Conservation (phyloP, 1,284 basidiomycete species). For the Inonotus hispidus region DNA sequence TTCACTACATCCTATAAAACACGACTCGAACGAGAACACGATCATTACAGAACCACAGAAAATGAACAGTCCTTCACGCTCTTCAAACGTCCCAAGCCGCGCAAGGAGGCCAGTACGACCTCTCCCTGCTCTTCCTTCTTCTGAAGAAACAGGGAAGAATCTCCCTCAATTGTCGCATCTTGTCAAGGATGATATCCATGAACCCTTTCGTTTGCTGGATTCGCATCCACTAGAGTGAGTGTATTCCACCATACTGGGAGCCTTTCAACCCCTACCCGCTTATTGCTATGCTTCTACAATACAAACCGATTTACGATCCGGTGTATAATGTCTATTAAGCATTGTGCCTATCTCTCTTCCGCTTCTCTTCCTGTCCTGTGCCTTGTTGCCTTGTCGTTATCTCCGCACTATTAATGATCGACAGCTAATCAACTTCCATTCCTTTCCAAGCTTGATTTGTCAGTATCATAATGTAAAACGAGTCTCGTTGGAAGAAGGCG, state of each 20-base stretch:
- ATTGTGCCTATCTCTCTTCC: background rate
- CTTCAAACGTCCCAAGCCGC: conserved; percentile 5
- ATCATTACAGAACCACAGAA: conserved; percentile 1
- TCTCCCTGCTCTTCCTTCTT: conserved; percentile 11
- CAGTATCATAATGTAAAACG: conserved; percentile 17
- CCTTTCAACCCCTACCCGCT: background rate
- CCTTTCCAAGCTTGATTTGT: conserved; percentile 13
- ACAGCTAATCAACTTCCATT: conserved; percentile 1
- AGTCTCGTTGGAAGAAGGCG: conserved; percentile 19
- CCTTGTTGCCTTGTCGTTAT: background rate
- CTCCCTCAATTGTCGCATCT: conserved; percentile 1
- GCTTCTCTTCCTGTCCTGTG: background rate
- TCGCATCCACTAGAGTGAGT: conserved; percentile 12
- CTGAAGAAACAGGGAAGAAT: background rate
- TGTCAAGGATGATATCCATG: conserved; percentile 6
- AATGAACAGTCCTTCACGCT: conserved; percentile 17
- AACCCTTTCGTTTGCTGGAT: conserved; percentile 16
- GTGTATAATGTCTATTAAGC: no score
- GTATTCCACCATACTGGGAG: background rate
- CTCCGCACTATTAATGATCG: conserved; percentile 4
- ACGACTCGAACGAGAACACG: conserved; percentile 12
- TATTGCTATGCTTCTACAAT: no score
- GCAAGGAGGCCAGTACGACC: conserved; percentile 10
- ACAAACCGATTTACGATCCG: no score
- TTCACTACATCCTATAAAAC: conserved; percentile 13